Percentiles rank a stretch among this genome's conserved stretches.
phyloP scores from a whole-genome alignment of 345 rosid genomes.

The Rhizophora mangle region DNA sequence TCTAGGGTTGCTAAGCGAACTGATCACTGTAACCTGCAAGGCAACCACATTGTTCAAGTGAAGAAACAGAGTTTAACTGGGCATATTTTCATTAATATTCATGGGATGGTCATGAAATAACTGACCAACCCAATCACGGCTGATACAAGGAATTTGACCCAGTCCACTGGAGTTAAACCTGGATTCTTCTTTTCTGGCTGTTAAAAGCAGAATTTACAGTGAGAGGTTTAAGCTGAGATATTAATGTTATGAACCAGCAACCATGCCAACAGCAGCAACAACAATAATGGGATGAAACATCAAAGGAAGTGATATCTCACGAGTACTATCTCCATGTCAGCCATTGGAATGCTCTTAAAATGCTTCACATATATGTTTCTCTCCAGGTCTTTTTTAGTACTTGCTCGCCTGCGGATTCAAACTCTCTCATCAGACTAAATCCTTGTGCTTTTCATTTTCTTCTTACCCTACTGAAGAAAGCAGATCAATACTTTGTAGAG shows the following conservation, averaged over 20 bases:
- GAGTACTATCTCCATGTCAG: slow-evolving; percentile 32
- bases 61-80: not conserved
- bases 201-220: not conserved
- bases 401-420: slow-evolving; percentile 17
- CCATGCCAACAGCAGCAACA: not conserved
- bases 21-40: slow-evolving; percentile 17
- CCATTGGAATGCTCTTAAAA: slow-evolving; percentile 29
- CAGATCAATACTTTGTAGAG: too few relatives aligned
- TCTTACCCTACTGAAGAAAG: not conserved
- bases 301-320: slow-evolving; percentile 10
- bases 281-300: not conserved
- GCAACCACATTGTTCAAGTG: not conserved
- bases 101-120: not conserved
- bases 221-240: not conserved
- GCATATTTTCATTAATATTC: not conserved
- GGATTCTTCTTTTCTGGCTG: slow-evolving; percentile 35
- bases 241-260: too few relatives aligned
- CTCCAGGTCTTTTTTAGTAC: slow-evolving; percentile 9
- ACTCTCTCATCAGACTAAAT: not conserved
- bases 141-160: slow-evolving; percentile 29
- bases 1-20: slow-evolving; percentile 9
- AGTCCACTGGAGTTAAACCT: slow-evolving; percentile 32
- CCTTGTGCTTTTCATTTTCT: not conserved
- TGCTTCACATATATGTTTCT: slow-evolving; percentile 29
- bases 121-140: slow-evolving; percentile 30